Evolutionary conservation across 352 stramenopile species (phyloP).

Genomic region (Pythium sukuiense): DNA sequence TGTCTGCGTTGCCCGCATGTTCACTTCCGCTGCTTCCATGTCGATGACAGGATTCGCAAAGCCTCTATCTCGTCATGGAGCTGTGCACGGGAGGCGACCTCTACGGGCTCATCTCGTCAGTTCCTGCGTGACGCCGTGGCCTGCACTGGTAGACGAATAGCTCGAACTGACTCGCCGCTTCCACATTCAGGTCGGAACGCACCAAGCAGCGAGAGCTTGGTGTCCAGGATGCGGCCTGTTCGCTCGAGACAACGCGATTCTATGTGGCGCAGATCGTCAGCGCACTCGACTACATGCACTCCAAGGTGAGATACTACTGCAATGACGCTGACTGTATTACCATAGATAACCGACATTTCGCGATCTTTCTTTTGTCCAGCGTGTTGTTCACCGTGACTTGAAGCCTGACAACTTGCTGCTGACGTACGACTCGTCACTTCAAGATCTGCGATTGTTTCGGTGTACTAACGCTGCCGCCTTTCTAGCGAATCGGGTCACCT

Average conservation of each 20-base stretch:
- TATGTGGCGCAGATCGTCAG: constrained; percentile 93
- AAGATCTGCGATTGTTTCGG: neutral
- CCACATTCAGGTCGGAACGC: constrained; percentile 24
- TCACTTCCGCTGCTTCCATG: neutral
- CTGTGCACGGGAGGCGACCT: constrained; percentile 82
- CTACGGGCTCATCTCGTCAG: constrained; percentile 75
- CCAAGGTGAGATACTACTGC: constrained; percentile 44
- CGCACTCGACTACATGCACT: constrained; percentile 95
- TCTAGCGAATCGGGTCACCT: constrained; percentile 59
- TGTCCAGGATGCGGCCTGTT: constrained; percentile 65
- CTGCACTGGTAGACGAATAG: neutral
- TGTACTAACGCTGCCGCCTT: neutral
- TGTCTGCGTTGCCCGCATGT: neutral
- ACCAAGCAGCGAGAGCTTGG: constrained; percentile 50
- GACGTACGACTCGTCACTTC: constrained; percentile 33
- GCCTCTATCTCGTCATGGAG: constrained; percentile 89
- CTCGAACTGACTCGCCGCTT: constrained; percentile 7
- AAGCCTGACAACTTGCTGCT: constrained; percentile 91
- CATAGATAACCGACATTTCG: constrained; percentile 5
- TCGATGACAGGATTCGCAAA: constrained; percentile 65
- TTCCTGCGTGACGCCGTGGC: constrained; percentile 3
- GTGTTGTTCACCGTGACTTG: constrained; percentile 96
- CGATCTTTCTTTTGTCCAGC: constrained; percentile 37
- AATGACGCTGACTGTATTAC: neutral
- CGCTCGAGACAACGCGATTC: constrained; percentile 83